These are phyloP conservation scores for Hondaea fermentalgiana DNA, from an alignment of 108 stramenopile genomes.

Conservation along the genomic window DNA sequence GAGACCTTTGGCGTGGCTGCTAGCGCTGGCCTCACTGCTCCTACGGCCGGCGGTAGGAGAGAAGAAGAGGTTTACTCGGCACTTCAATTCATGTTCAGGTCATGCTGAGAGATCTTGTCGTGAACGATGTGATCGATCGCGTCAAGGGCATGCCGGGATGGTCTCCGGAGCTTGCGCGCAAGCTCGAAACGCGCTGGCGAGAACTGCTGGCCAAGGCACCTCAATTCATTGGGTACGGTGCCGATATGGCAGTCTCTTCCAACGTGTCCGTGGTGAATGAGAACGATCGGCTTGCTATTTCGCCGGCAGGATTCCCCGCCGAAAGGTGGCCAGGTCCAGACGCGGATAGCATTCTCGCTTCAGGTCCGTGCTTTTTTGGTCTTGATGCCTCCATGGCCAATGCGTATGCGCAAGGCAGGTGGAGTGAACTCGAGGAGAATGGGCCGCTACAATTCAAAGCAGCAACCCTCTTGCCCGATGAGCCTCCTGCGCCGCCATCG, in stretches of 20 bases:
- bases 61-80: too few relatives aligned
- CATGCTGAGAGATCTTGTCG: background rate
- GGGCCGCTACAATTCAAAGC: too few relatives aligned
- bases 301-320: background rate
- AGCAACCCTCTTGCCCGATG: too few relatives aligned
- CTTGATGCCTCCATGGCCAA: background rate
- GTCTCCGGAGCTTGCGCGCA: background rate
- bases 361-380: background rate
- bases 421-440: too few relatives aligned
- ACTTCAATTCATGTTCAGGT: too few relatives aligned
- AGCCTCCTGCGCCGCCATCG: too few relatives aligned
- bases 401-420: background rate
- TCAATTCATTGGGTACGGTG: background rate
- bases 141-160: background rate
- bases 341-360: background rate
- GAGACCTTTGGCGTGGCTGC: too few relatives aligned
- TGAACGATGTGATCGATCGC: background rate
- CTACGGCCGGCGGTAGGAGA: too few relatives aligned
- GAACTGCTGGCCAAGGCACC: background rate
- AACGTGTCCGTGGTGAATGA: background rate
- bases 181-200: background rate
- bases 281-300: background rate
- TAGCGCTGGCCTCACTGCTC: too few relatives aligned
- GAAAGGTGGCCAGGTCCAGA: background rate
- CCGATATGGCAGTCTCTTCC: background rate